Evolutionary conservation across 805 yeast genomes (phyloP).

Genomic region (Dipodascopsis uninucleata): DNA sequence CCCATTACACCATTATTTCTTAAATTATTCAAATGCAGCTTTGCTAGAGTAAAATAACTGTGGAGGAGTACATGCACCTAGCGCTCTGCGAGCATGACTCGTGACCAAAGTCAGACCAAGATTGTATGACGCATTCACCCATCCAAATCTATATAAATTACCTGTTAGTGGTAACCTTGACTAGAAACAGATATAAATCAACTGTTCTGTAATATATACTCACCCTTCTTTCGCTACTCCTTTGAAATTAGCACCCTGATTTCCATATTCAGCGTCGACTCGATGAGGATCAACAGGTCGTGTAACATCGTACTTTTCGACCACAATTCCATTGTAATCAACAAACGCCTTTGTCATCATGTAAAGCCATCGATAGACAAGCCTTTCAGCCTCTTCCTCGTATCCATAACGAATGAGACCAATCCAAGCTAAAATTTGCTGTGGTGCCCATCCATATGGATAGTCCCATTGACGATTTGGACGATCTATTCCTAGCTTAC

Average conservation of each 20-base stretch:
- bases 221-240: slow-evolving; percentile 90
- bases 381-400: slow-evolving; percentile 57
- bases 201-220: background rate
- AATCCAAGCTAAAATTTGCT: slow-evolving; percentile 90
- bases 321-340: slow-evolving; percentile 90
- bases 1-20: too few species aligned
- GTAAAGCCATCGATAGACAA: slow-evolving; percentile 84
- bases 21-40: slow-evolving; percentile 5
- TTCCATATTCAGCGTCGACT: slow-evolving; percentile 95
- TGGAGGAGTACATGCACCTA: slow-evolving; percentile 78
- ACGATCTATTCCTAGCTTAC: slow-evolving; percentile 60
- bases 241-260: slow-evolving; percentile 87
- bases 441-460: slow-evolving; percentile 99
- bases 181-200: background rate
- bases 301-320: slow-evolving; percentile 90
- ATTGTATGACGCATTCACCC: slow-evolving; percentile 89
- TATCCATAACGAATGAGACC: slow-evolving; percentile 76
- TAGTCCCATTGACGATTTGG: slow-evolving; percentile 98
- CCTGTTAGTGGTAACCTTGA: too few species aligned
- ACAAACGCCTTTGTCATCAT: slow-evolving; percentile 87
- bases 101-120: slow-evolving; percentile 67
- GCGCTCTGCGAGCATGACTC: slow-evolving; percentile 64
- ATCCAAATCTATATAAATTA: slow-evolving; percentile 55
- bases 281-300: slow-evolving; percentile 78
- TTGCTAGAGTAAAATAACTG: slow-evolving; percentile 45